Evolutionary conservation across 1,139 yeast genomes (phyloP).

Genomic region (Magnusiomyces ingens): DNA sequence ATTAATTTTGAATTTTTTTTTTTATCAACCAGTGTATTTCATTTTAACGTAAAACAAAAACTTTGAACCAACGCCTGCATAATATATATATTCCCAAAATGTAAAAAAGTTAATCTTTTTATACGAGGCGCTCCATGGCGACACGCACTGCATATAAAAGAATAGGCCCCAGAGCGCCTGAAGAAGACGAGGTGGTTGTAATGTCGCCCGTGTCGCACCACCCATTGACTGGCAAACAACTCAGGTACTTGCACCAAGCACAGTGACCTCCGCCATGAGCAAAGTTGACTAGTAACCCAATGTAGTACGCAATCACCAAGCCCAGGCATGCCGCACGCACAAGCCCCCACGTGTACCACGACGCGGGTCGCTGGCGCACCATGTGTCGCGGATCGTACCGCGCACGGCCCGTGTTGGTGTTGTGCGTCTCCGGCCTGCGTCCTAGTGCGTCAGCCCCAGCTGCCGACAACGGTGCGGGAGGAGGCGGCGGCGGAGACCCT

Average conservation of each 20-base stretch:
- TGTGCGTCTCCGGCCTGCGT: too few relatives aligned
- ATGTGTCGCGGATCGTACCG: not conserved
- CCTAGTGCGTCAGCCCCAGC: too few relatives aligned
- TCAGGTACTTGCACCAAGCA: slow-evolving; percentile 67
- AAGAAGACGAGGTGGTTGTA: slow-evolving; percentile 18
- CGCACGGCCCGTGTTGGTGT: too few relatives aligned
- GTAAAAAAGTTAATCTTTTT: not conserved
- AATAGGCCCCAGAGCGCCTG: not conserved
- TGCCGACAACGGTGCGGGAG: too few relatives aligned
- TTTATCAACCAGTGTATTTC: not conserved
- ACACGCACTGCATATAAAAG: slow-evolving; percentile 6
- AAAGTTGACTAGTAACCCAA: slow-evolving; percentile 44
- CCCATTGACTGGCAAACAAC: slow-evolving; percentile 63
- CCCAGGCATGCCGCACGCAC: slow-evolving; percentile 44
- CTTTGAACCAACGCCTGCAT: not conserved
- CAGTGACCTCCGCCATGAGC: slow-evolving; percentile 46
- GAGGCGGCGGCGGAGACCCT: too few relatives aligned
- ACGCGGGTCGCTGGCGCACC: slow-evolving; percentile 30
- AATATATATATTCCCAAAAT: not conserved
- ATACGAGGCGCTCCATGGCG: not conserved
- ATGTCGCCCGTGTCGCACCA: slow-evolving; percentile 65
- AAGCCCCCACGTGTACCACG: slow-evolving; percentile 47
- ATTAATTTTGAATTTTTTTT: not conserved
- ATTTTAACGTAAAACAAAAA: not conserved
- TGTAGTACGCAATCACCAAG: slow-evolving; percentile 47